These are phyloP conservation scores for Petunia axillaris DNA, from an alignment of 257 asterid genomes.

Conservation along the genomic window DNA sequence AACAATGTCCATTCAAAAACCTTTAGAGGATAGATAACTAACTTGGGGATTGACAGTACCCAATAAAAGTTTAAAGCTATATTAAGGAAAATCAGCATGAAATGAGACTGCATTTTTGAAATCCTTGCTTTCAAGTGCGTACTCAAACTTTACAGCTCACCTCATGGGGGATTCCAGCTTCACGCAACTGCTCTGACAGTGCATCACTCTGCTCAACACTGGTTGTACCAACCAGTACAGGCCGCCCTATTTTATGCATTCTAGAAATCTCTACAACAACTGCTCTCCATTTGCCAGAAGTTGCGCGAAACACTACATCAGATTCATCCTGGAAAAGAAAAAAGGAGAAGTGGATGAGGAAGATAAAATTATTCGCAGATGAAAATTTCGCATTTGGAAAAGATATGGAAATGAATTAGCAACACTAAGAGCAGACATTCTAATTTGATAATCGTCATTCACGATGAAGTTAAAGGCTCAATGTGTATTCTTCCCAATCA, in stretches of 20 bases:
- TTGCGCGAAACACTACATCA: constrained; percentile 92
- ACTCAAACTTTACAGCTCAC: constrained; percentile 42
- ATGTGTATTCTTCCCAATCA: not conserved
- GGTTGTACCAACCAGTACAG: constrained; percentile 97
- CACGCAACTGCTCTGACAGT: constrained; percentile 78
- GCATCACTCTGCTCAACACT: constrained; percentile 99
- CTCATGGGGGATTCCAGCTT: constrained; percentile 92
- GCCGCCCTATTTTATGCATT: constrained; percentile 95
- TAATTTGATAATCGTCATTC: constrained; percentile 4
- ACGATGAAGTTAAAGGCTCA: not conserved
- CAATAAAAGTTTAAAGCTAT: not conserved
- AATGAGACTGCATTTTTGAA: constrained; percentile 17
- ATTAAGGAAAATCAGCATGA: constrained; percentile 18
- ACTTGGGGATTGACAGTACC: constrained; percentile 12
- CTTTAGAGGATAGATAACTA: constrained; percentile 20
- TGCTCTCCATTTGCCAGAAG: constrained; percentile 94
- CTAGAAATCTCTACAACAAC: constrained; percentile 98
- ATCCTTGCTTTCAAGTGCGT: constrained; percentile 12
- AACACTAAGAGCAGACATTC: not conserved
- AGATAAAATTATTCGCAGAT: constrained; percentile 12
- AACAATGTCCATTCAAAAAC: not conserved
- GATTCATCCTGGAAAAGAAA: constrained; percentile 76
- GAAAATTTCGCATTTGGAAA: not conserved
- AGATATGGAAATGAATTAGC: not conserved
- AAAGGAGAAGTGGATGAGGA: constrained; percentile 15